Conservation (phyloP, 345 rosid genomes). For the Rhodomyrtus tomentosa region DNA sequence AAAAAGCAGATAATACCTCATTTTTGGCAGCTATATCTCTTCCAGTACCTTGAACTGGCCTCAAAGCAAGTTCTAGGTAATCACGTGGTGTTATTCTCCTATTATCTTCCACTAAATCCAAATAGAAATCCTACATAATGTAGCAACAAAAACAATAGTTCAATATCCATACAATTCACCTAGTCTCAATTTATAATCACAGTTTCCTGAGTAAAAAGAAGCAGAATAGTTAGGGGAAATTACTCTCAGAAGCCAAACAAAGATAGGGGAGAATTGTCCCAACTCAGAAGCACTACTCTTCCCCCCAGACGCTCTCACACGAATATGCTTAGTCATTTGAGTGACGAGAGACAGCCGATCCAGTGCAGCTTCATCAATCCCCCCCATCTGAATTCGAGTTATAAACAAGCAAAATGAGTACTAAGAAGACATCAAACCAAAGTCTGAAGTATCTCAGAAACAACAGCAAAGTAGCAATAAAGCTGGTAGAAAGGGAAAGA, state of each 20-base stretch:
- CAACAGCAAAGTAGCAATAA: neutral
- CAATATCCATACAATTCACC: neutral
- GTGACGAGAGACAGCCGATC: slow-evolving; percentile 97
- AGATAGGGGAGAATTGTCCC: slow-evolving; percentile 91
- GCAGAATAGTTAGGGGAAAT: neutral
- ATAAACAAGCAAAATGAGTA: neutral
- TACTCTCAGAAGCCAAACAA: slow-evolving; percentile 99
- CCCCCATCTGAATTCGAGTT: slow-evolving; percentile 59
- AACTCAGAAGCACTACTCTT: slow-evolving; percentile 67
- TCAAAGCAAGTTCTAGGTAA: slow-evolving; percentile 86
- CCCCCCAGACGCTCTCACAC: slow-evolving; percentile 87
- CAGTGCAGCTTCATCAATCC: slow-evolving; percentile 92
- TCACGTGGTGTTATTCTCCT: slow-evolving; percentile 85
- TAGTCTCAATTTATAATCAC: neutral
- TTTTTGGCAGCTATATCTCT: slow-evolving; percentile 82
- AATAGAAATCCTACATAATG: slow-evolving; percentile 69
- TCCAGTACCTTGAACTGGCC: slow-evolving; percentile 73
- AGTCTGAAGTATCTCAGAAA: neutral
- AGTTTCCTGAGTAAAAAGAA: neutral
- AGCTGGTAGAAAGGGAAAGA: neutral
- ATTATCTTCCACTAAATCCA: slow-evolving; percentile 79
- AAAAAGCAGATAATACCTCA: slow-evolving; percentile 47
- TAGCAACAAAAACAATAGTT: neutral
- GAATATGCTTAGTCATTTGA: slow-evolving; percentile 94
- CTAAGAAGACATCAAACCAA: neutral